These are phyloP conservation scores for Fusarium fujikuroi DNA, from an alignment of 2,329 filamentous ascomycete genomes.

Conservation along the genomic window DNA sequence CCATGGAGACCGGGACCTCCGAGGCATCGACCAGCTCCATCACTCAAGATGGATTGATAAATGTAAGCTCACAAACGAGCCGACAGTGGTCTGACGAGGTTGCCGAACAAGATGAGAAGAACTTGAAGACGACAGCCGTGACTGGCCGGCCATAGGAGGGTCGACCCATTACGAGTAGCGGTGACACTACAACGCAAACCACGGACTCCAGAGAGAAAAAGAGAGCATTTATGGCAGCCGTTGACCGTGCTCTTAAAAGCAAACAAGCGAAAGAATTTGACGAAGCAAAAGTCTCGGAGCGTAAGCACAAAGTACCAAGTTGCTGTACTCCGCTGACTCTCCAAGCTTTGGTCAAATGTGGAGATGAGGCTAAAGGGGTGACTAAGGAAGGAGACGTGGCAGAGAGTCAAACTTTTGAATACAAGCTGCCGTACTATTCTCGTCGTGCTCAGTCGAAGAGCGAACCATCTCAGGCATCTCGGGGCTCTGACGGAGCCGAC, in stretches of 20 bases:
- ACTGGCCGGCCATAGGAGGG: slow-evolving; percentile 19
- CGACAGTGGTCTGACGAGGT: slow-evolving; percentile 48
- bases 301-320: slow-evolving; percentile 24
- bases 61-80: slow-evolving; percentile 28
- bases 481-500: slow-evolving; percentile 36
- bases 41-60: slow-evolving; percentile 1
- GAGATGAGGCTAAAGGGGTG: slow-evolving; percentile 36
- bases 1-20: slow-evolving; percentile 20
- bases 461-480: slow-evolving; percentile 51
- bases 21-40: slow-evolving; percentile 22
- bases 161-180: neutral
- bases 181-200: neutral
- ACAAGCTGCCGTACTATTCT: slow-evolving; percentile 53
- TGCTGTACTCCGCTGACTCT: slow-evolving; percentile 16
- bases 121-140: neutral
- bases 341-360: slow-evolving; percentile 32
- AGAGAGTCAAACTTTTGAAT: slow-evolving; percentile 28
- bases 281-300: neutral
- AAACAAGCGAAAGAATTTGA: neutral
- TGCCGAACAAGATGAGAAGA: slow-evolving; percentile 38
- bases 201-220: slow-evolving; percentile 23
- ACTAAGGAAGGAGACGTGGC: slow-evolving; percentile 29
- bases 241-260: slow-evolving; percentile 34
- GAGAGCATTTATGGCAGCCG: slow-evolving; percentile 36
- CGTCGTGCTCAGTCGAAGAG: slow-evolving; percentile 61